These are phyloP conservation scores for Diplosphaera chodatii DNA, from an alignment of 139 green algal species.

Conservation along the genomic window DNA sequence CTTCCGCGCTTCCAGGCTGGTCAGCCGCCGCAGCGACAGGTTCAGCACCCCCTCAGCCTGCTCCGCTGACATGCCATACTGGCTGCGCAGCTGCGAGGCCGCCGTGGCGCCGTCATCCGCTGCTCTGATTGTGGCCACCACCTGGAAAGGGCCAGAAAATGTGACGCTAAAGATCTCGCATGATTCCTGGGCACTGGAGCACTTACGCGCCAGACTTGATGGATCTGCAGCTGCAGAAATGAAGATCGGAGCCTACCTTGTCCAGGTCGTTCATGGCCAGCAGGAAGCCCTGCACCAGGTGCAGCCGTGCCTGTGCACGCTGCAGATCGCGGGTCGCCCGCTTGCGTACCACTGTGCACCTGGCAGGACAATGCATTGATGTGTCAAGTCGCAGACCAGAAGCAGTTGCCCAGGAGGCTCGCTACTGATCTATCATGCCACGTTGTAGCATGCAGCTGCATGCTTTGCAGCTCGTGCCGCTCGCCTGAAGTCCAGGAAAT, in stretches of 20 bases:
- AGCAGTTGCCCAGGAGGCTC: too few species aligned
- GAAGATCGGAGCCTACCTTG: not conserved
- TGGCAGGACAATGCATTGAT: slow-evolving; percentile 22
- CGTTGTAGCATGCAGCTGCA: too few species aligned
- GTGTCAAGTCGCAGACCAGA: too few species aligned
- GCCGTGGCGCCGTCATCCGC: slow-evolving; percentile 60
- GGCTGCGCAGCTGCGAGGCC: slow-evolving; percentile 29
- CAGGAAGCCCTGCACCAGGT: slow-evolving; percentile 80
- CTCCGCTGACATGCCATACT: slow-evolving; percentile 45
- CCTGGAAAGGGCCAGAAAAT: not conserved
- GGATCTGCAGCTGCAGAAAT: too few species aligned
- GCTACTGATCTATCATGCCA: too few species aligned
- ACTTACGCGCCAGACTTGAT: too few species aligned
- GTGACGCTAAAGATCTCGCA: too few species aligned
- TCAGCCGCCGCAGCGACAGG: slow-evolving; percentile 81
- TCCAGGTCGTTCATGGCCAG: slow-evolving; percentile 65
- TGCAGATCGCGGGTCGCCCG: slow-evolving; percentile 43
- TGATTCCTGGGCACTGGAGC: too few species aligned
- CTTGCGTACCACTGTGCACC: slow-evolving; percentile 60
- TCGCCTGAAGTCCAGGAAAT: slow-evolving; percentile 80
- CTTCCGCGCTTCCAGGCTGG: slow-evolving; percentile 64
- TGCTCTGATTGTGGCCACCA: slow-evolving; percentile 54
- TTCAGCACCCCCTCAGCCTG: slow-evolving; percentile 78
- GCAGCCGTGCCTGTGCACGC: slow-evolving; percentile 53
- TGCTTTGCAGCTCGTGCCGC: not conserved